Base-by-base conservation (phyloP, 805 yeast genomes). In the Aciculoconidium aculeatum region DNA sequence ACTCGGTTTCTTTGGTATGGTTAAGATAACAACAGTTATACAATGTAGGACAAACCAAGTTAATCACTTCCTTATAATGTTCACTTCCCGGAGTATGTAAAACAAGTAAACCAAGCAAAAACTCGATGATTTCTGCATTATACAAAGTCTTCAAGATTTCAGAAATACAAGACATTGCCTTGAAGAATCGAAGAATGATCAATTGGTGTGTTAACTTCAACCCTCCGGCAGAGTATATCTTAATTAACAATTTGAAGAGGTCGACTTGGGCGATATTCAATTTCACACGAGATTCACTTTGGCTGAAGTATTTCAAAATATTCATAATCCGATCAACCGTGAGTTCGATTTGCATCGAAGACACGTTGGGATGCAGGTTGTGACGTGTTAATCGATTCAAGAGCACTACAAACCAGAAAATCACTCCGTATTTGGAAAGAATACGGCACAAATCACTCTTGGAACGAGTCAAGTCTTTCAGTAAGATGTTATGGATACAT, bases 11-110 rank as follows among this genome's bases (percentile, higher is more conserved):
- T 8, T 67, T 47, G 2, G 44, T 32, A 33, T 61, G 62, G 37
- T 66, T 68, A 35, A 73, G 55, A 22, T 70, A 63, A 39, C 79
- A 70, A 34, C 70, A 60, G 38, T 72, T 71, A 55, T 67, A 72
- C 22, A 74, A 41, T 0, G 67, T 56, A 0, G 75, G 78, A 29
- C 72, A 58, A 5, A 69, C 48, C 17, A 65, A 55, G 35, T 67
- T 69, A 16, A 63, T 53, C 9, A 64, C 54, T 28, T 64, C 68
- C 30, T 58, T 62, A 42, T 50, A 62, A 30, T 55, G 53, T 3
- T 33, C 36, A 4, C 16, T 28, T 2, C 50, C 21, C 4, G 67
- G 61, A 1, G 53, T 38, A 37, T 53, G 48, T 11, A 29, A 36
- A 28, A 44, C 43, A 25, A 65, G 36, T 19, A 56, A 36, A 2